Base-by-base conservation (phyloP, 139 green algal species). In the Trebouxia sp. region DNA sequence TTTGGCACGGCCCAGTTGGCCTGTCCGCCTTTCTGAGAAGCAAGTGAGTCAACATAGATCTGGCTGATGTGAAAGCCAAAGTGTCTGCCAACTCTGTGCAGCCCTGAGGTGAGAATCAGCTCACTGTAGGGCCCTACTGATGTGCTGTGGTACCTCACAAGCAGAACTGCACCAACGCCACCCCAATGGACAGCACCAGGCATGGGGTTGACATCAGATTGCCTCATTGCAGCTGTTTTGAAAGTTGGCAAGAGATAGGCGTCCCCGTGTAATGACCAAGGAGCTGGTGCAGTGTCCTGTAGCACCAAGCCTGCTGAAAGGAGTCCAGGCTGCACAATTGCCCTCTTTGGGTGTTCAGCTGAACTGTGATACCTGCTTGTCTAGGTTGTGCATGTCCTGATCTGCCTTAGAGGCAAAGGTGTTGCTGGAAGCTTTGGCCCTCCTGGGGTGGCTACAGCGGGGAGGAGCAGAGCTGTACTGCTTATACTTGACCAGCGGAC, bases 1-100 rank as follows among this genome's bases (percentile, higher is more conserved):
- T 72, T 72, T 35, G 62, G 62, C 6, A 72, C 62, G 28, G 32
- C 62, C 62, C 62, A 72, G 32, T 72, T 72, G n/a, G 20, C 8
- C 11, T 22, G 62, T 15, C 62, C 62, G 10, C 62, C 62, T 12
- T 42, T 1, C 32, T 45, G 26, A 24, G 62, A 72, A 8, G 32
- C 9, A 22, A 28, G 32, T 30, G 62, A 72, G 6, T 72, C 62
- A 6, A 72, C 62, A 45, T 72, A 72, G 6, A 72, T 72, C 12
- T 72, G 62, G 28, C 32, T 45, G 32, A 72, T 72, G 32, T 72
- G 62, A 42, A 72, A 72, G 5, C 62, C 62, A 12, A 72, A 12
- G 43, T 45, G 32, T 12, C 62, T 28, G 62, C 62, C 62, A 30
- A 72, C 14, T 17, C 62, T 72, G 35, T 72, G 20, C 14, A 72